Evolutionary conservation across 2,329 filamentous ascomycete genomes (phyloP), one percentile per base, ranked within the genome.

Genomic region (Parafenestella ontariensis): DNA sequence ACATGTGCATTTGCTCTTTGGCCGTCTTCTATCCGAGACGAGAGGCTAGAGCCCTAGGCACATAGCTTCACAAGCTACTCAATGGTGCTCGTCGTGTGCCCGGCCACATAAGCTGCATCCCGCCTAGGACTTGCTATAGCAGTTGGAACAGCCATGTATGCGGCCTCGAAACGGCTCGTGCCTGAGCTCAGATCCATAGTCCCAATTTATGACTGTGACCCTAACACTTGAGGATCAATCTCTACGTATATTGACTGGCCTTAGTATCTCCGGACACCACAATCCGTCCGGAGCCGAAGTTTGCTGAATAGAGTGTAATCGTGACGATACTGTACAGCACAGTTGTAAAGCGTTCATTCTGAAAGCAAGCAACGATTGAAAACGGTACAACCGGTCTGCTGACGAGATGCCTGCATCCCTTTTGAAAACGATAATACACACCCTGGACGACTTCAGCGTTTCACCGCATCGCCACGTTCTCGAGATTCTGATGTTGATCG

Each of bases 401-500:
- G 41, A 18, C 41, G 13, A 20, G 23, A 43, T 43, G 41, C 41
- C 17, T 43, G 41, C 17, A 18, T 13, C 24, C 18, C 23, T 11
- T 20, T 41, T 15, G 21, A 23, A 10, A 17, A 29, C 28, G 6
- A 20, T 24, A 43, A 28, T n/a, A 36, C 23, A 42, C 37, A 42
- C n/a, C 28, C 36, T 26, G 15, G 39, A 17, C 11, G 11, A 29
- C 21, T 24, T 31, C 18, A 26, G 33, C n/a, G 20, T 42, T 34
- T 44, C 28, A 44, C 45, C 39, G 15, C 44, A 53, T 43, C 39
- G 21, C 23, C 18, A 44, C 33, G 23, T 21, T 39, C 9, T n/a
- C 28, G 11, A 10, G 2, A 18, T 11, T 9, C 4, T 23, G n/a
- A 28, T 47, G 15, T 10, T 15, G 18, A 28, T 29, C 37, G 26